These are phyloP conservation scores for Favolaschia claudopus DNA, from an alignment of 768 basidiomycete species.

Conservation along the genomic window DNA sequence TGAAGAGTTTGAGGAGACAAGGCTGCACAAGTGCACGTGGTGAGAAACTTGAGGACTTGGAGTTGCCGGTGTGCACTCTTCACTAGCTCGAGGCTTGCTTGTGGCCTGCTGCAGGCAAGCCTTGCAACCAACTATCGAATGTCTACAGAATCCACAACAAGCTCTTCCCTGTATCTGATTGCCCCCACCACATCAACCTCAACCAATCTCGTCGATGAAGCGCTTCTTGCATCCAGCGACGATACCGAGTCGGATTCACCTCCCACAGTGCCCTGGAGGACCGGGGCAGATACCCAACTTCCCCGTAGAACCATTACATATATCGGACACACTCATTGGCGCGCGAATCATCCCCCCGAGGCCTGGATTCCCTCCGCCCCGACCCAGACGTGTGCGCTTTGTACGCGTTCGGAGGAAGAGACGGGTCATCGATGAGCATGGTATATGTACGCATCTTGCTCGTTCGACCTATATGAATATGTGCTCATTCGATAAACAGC, in stretches of 20 bases:
- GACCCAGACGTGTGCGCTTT: background rate
- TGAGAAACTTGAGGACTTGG: no score
- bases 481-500: constrained; percentile 31
- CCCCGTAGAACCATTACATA: constrained; percentile 7
- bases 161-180: background rate
- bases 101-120: background rate
- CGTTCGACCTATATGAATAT: background rate
- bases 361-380: constrained; percentile 1
- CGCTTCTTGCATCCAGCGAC: constrained; percentile 11
- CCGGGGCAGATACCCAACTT: constrained; percentile 11
- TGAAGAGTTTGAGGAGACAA: no score
- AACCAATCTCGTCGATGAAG: constrained; percentile 23
- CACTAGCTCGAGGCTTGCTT: background rate
- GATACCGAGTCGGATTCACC: constrained; percentile 18
- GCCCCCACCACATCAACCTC: constrained; percentile 18
- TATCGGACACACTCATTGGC: constrained; percentile 22
- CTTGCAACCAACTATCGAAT: constrained; percentile 1
- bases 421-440: constrained; percentile 15
- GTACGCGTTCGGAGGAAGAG: constrained; percentile 6
- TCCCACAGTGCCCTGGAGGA: constrained; percentile 20
- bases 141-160: constrained; percentile 16
- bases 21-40: no score
- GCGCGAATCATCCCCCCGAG: background rate
- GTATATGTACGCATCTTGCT: constrained; percentile 16
- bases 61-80: no score